Evolutionary conservation across 108 stramenopile species (phyloP).

Genomic region (Nitzschia inconspicua): DNA sequence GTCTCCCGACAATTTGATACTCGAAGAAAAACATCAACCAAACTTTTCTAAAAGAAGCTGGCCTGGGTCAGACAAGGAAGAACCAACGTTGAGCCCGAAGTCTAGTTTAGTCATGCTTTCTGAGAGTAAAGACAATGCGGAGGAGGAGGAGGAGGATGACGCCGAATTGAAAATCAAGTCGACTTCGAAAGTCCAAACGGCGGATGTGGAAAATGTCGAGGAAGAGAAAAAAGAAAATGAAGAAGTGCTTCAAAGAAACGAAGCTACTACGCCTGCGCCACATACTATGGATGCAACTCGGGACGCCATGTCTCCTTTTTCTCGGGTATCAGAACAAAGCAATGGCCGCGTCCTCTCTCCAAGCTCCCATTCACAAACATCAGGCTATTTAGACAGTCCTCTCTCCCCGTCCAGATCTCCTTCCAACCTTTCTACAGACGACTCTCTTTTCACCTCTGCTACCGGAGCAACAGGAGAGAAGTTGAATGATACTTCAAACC

Average conservation of each 20-base stretch:
- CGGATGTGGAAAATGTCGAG: neutral
- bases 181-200: too few species aligned
- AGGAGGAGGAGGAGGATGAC: neutral
- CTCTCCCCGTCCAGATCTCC: neutral
- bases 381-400: neutral
- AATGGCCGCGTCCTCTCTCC: too few species aligned
- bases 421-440: slow-evolving; percentile 9
- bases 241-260: neutral
- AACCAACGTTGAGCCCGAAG: too few species aligned
- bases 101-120: too few species aligned
- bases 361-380: neutral
- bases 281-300: neutral
- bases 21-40: too few species aligned
- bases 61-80: too few species aligned
- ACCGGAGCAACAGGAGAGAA: neutral
- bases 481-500: neutral
- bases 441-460: slow-evolving; percentile 12
- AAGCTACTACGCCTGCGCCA: neutral
- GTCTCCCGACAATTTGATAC: too few species aligned
- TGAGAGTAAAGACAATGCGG: neutral
- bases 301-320: neutral
- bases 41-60: too few species aligned
- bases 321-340: too few species aligned
- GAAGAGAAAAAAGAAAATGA: neutral
- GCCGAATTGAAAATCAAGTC: neutral